Conservation (phyloP, 768 basidiomycete species). For the Fibroporia radiculosa region DNA sequence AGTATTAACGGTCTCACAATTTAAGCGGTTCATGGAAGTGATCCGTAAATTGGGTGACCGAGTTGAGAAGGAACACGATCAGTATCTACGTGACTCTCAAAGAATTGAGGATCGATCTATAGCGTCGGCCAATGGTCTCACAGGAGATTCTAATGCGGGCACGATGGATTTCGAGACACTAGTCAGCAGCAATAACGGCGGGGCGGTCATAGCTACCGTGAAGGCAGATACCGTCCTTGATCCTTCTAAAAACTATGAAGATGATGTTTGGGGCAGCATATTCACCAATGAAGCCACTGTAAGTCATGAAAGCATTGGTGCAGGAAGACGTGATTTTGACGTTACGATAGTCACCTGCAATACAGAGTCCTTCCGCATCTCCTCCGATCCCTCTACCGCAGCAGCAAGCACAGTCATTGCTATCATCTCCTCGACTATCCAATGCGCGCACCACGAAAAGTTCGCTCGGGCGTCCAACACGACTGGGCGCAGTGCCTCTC, state of each 20-base stretch:
- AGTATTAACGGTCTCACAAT: constrained; percentile 84
- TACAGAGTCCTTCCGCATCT: constrained; percentile 22
- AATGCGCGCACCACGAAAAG: constrained; percentile 5
- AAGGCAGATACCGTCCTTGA: constrained; percentile 39
- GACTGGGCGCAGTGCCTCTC: constrained; percentile 30
- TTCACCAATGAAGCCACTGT: constrained; percentile 37
- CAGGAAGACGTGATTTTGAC: not conserved
- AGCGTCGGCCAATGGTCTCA: constrained; percentile 34
- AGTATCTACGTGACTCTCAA: constrained; percentile 89
- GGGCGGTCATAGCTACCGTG: constrained; percentile 35
- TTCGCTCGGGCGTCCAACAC: constrained; percentile 8
- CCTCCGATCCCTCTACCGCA: constrained; percentile 14
- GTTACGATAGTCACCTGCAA: constrained; percentile 8
- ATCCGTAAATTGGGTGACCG: constrained; percentile 73
- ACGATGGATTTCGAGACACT: constrained; percentile 82
- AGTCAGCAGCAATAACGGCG: constrained; percentile 33
- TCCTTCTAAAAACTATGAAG: constrained; percentile 53
- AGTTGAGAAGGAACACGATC: constrained; percentile 88
- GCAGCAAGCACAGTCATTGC: constrained; percentile 27
- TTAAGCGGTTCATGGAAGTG: constrained; percentile 85
- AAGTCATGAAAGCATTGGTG: not conserved
- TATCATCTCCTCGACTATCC: constrained; percentile 29
- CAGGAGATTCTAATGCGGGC: constrained; percentile 27
- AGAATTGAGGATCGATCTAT: constrained; percentile 76
- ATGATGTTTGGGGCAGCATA: constrained; percentile 82